A percentile compares a stretch with the other conserved stretches of the same genome.
Evolutionary conservation across 805 yeast genomes (phyloP).

Genomic region (Candida khao-thaluensis): DNA sequence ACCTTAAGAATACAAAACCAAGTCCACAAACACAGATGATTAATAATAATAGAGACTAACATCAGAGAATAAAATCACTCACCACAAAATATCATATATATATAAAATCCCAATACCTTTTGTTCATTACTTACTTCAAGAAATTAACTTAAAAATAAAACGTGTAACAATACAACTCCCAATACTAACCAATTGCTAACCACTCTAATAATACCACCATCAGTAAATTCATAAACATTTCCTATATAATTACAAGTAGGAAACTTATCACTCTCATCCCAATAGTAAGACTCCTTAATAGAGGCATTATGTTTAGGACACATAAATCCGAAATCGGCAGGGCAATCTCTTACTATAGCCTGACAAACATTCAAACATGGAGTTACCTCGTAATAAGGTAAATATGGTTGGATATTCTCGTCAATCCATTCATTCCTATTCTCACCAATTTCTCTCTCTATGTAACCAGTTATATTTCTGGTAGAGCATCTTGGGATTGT

Average conservation of each 20-base stretch:
- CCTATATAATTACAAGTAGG: slow-evolving; percentile 43
- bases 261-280: slow-evolving; percentile 32
- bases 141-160: no score
- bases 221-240: slow-evolving; percentile 1
- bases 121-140: no score
- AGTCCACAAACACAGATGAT: no score
- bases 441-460: slow-evolving; percentile 42
- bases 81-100: no score
- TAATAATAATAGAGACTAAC: no score
- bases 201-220: slow-evolving; percentile 1
- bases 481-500: slow-evolving; percentile 85
- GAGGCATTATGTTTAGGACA: slow-evolving; percentile 58
- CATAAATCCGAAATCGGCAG: slow-evolving; percentile 66
- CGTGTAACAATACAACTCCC: no score
- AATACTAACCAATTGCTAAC: slow-evolving; percentile 2
- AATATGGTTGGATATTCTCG: slow-evolving; percentile 49
- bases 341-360: slow-evolving; percentile 79
- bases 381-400: slow-evolving; percentile 69
- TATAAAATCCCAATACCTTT: no score
- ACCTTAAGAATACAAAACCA: no score
- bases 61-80: no score
- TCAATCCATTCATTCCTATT: slow-evolving; percentile 65
- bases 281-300: slow-evolving; percentile 42
- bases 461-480: slow-evolving; percentile 42
- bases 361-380: slow-evolving; percentile 87